Base-by-base conservation (phyloP, 768 basidiomycete species). In the Boletus rufocinnamomeus region DNA sequence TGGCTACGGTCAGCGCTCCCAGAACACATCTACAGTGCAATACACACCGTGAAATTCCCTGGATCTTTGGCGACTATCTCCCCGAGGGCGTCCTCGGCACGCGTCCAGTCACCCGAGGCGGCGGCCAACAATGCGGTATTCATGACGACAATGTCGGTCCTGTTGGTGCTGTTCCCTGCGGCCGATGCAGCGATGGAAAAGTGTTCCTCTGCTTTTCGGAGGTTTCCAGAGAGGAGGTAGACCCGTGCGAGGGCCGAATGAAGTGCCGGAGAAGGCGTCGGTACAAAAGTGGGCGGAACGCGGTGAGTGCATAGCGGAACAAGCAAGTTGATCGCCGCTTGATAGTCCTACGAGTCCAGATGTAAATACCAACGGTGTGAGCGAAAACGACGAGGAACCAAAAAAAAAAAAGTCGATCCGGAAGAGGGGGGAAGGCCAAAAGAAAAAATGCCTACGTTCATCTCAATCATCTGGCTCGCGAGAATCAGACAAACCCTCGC, bases 401-500 rank as follows among this genome's bases (percentile, higher is more conserved):
- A n/a, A 19, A 28, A 28, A 11, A n/a, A n/a, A 30, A 21, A 48
- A 32, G 23, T 23, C 9, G 14, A 13, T 37, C 38, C 25, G 23
- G 16, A 38, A 34, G 25, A 52, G 30, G 28, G 13, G 8, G 27
- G n/a, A 21, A 25, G 10, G 19, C 19, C 6, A 23, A 21, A 21
- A 23, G 40, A 28, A 13, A 34, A 19, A 38, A n/a, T 3, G 56
- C 75, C 23, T 47, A 88, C 91, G 79, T 90, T 91, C 86, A 92
- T 91, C 73, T 94, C 92, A 52, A 91, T 77, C 67, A 93, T 73
- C 72, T 93, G 90, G 37, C 88, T 88, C 2, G 91, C 90, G 48
- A 92, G 80, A 59, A 93, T 91, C 54, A 94, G 70, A 54, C 81
- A 84, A n/a, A 93, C 75, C 50, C 92, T 77, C 17, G 87, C 82